phyloP scores from a whole-genome alignment of 2,329 filamentous ascomycete genomes.

The Whalleya microplaca region DNA sequence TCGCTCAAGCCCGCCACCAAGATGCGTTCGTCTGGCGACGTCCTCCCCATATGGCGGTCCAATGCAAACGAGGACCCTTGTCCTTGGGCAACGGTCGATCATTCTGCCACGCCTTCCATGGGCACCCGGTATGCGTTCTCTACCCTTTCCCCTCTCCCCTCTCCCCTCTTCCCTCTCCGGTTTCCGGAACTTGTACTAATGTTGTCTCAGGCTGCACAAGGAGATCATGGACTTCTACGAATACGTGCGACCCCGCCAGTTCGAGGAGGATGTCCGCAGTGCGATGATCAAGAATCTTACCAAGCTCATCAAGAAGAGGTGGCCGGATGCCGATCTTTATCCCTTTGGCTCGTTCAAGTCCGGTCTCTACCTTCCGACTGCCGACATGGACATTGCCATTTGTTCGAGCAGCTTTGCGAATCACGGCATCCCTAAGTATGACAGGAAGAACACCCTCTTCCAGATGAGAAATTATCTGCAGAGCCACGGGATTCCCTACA shows the following conservation, averaged over 20 bases:
- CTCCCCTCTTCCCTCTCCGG: no score
- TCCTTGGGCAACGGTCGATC: constrained; percentile 67
- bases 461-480: constrained; percentile 66
- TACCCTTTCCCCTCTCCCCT: background rate
- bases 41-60: constrained; percentile 58
- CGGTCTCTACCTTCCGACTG: constrained; percentile 70
- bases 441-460: constrained; percentile 60
- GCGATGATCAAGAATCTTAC: constrained; percentile 74
- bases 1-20: constrained; percentile 55
- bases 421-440: constrained; percentile 53
- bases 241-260: constrained; percentile 75
- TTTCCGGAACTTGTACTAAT: constrained; percentile 8
- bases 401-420: constrained; percentile 63
- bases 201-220: constrained; percentile 70
- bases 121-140: constrained; percentile 57
- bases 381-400: constrained; percentile 93
- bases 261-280: constrained; percentile 75
- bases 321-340: constrained; percentile 65
- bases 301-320: constrained; percentile 58
- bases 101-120: constrained; percentile 56
- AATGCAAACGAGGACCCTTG: constrained; percentile 46
- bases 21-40: constrained; percentile 52
- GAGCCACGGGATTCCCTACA: constrained; percentile 58
- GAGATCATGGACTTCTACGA: constrained; percentile 90
- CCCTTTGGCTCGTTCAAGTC: constrained; percentile 95